phyloP scores from a whole-genome alignment of 345 rosid genomes.

The Xanthoceras sorbifolium region DNA sequence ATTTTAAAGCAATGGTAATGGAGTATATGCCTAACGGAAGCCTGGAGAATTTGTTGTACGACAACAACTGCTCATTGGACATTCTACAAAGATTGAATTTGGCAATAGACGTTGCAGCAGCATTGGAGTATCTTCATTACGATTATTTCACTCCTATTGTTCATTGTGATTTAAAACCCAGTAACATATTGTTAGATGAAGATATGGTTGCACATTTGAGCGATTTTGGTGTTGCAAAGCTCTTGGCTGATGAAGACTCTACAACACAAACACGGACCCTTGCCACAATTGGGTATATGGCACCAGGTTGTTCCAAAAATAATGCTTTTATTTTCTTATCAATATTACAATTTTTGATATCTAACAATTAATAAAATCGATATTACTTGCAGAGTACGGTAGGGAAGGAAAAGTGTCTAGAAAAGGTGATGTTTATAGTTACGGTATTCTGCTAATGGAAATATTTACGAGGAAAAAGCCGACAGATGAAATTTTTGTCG shows the following conservation, averaged over 20 bases:
- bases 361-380: neutral
- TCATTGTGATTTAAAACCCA: constrained; percentile 23
- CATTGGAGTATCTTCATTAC: constrained; percentile 22
- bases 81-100: constrained; percentile 9
- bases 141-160: neutral
- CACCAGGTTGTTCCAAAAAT: neutral
- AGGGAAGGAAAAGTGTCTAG: constrained; percentile 1
- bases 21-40: constrained; percentile 23
- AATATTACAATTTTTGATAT: neutral
- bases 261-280: neutral
- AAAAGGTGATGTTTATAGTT: constrained; percentile 14
- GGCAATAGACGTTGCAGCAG: constrained; percentile 25
- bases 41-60: constrained; percentile 14
- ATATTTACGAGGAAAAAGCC: constrained; percentile 7
- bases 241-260: neutral
- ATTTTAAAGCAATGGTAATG: constrained; percentile 13
- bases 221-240: constrained; percentile 12
- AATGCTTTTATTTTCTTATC: neutral
- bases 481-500: constrained; percentile 11
- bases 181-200: neutral
- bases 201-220: neutral
- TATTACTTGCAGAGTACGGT: neutral
- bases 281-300: constrained; percentile 13
- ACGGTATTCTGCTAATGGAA: constrained; percentile 17
- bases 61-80: neutral